These are phyloP conservation scores for Nemania serpens DNA, from an alignment of 2,329 filamentous ascomycete species.

Conservation along the genomic window DNA sequence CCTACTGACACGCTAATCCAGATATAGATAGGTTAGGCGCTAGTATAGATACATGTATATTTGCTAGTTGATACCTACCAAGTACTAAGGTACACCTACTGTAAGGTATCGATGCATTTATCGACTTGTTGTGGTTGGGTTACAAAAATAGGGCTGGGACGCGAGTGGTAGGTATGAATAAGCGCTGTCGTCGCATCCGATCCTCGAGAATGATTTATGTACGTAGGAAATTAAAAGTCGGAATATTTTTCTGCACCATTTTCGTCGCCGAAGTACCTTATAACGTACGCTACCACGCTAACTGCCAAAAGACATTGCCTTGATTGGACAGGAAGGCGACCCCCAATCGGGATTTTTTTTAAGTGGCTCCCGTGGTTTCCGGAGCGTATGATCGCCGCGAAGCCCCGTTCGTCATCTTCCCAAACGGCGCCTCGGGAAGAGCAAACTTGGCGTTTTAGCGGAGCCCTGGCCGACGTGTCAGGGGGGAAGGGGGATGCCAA, in stretches of 20 bases:
- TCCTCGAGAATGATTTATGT: too few relatives aligned
- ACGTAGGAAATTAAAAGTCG: too few relatives aligned
- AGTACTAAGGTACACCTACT: too few relatives aligned
- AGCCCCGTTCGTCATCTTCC: background rate
- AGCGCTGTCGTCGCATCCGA: background rate
- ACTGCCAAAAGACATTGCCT: background rate
- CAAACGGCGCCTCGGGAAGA: slow-evolving; percentile 4
- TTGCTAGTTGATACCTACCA: too few relatives aligned
- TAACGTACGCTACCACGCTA: too few relatives aligned
- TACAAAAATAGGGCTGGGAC: too few relatives aligned
- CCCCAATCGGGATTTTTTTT: slow-evolving; percentile 15
- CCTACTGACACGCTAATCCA: background rate
- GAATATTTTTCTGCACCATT: too few relatives aligned
- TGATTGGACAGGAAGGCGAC: background rate
- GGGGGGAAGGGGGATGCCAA: slow-evolving; percentile 16
- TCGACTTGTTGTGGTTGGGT: too few relatives aligned
- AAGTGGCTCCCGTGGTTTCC: background rate
- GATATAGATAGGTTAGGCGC: background rate
- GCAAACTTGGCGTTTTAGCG: background rate
- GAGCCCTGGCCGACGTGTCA: slow-evolving; percentile 16
- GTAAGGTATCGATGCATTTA: too few relatives aligned
- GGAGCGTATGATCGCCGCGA: slow-evolving; percentile 17
- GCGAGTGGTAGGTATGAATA: background rate
- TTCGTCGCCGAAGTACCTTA: too few relatives aligned
- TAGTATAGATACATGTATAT: background rate